Conservation (phyloP, 2,329 filamentous ascomycete genomes). For the Zasmidium citrigriseum region DNA sequence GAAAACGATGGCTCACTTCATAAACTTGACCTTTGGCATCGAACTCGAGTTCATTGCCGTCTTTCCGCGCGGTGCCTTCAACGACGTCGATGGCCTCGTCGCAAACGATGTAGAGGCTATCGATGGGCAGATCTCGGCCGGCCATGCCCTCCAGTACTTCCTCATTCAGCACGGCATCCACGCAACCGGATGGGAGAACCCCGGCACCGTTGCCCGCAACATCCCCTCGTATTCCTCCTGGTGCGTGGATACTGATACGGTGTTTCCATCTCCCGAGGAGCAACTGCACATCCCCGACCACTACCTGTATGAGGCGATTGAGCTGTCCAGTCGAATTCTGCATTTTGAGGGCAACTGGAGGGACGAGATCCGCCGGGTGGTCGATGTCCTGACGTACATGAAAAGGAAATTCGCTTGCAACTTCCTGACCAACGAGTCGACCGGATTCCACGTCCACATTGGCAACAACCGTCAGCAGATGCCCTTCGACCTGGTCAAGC, state of each 20-base stretch:
- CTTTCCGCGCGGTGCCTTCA: constrained; percentile 9
- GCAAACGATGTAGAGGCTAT: neutral
- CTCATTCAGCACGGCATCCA: constrained; percentile 5
- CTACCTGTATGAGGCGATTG: constrained; percentile 6
- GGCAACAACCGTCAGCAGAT: constrained; percentile 7
- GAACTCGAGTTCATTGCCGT: constrained; percentile 24
- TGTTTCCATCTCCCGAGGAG: constrained; percentile 10
- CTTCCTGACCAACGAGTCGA: constrained; percentile 20
- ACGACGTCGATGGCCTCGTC: neutral
- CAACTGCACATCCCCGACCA: neutral
- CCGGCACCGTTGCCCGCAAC: neutral
- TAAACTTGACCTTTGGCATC: constrained; percentile 26
- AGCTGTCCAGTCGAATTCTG: constrained; percentile 16
- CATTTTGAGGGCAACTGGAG: constrained; percentile 7
- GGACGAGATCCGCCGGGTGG: constrained; percentile 10
- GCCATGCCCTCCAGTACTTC: neutral
- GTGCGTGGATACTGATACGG: neutral
- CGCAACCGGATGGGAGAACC: neutral
- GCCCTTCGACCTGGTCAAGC: constrained; percentile 20
- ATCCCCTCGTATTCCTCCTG: neutral
- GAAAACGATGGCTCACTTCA: neutral
- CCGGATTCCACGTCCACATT: constrained; percentile 26
- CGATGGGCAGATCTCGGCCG: neutral
- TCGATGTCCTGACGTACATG: constrained; percentile 9
- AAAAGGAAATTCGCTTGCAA: constrained; percentile 6